Base-by-base conservation (phyloP, 2,329 filamentous ascomycete genomes). In the Neopestalotiopsis clavispora region DNA sequence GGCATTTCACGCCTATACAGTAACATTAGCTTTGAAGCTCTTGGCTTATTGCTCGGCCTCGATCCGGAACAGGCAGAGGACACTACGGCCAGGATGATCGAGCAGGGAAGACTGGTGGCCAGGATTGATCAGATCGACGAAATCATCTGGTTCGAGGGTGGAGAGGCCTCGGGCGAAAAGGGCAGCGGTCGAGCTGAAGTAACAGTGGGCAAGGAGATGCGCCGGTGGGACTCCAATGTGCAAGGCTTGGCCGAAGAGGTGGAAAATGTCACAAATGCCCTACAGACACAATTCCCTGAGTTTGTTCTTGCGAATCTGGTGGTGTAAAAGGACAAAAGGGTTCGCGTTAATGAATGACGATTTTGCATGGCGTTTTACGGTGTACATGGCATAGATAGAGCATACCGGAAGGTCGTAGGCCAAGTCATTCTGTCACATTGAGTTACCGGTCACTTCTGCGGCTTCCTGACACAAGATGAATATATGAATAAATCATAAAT, bases 81-180 rank as follows among this genome's bases (percentile, higher is more conserved):
- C 69, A 98, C 96, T 67, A 96, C 95, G 13, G 94, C 95, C 4
- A 88, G 90, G 74, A 99, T 99, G 96, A 94, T 99, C 75, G 95
- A 98, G 84, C 95, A 98, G 80, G 94, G 94, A 10, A 90, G 96
- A 40, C 82, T 99, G 65, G 89, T 92, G 3, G 96, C 95, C 7
- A 90, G 92, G 68, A 98, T 99, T 76, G 95, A 99, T 80, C 96
- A 99, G 84, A 95, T 99, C 68, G 93, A 94, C 68, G 88, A 92
- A 14, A 84, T 95, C 12, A 95, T 99, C 69, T 94, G 91, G 83
- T 99, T 99, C 78, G 93, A 96, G 80, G 85, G 81, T 76, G 89
- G 89, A 40, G 91, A 94, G 75, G 91, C 90, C 7, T 91, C 89
- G 3, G 91, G 90, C 1, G 86, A 91, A 78, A 90, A 90, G 76